Evolutionary conservation across 140 eudicot species (phyloP).

Genomic region (Oenanthe javanica): DNA sequence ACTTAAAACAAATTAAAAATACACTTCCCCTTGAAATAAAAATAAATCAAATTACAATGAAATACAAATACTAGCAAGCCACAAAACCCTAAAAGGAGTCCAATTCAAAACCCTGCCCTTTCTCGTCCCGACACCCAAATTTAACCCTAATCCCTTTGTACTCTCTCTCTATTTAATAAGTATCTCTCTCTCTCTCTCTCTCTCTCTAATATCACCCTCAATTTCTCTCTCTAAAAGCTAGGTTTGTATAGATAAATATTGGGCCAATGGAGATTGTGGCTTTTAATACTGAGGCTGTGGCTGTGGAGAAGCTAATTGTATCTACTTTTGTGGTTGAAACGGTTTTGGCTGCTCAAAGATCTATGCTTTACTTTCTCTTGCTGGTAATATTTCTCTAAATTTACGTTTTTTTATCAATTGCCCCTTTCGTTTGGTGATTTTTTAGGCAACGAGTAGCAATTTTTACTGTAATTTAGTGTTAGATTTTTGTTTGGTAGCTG

Average conservation of each 20-base stretch:
- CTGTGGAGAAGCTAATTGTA: constrained; percentile 22
- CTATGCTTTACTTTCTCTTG: constrained; percentile 46
- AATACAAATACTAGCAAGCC: too few relatives aligned
- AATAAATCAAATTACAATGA: neutral
- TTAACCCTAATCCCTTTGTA: constrained; percentile 11
- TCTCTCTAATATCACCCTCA: neutral
- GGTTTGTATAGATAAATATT: neutral
- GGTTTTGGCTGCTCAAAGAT: constrained; percentile 54
- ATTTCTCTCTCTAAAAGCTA: neutral
- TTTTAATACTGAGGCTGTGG: constrained; percentile 9
- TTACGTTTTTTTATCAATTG: constrained; percentile 7
- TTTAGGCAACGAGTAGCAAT: constrained; percentile 43
- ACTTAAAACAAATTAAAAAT: too few relatives aligned
- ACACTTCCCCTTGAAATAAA: too few relatives aligned
- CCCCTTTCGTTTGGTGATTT: constrained; percentile 23
- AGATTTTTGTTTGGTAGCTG: neutral
- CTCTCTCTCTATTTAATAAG: too few relatives aligned
- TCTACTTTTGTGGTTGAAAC: constrained; percentile 24
- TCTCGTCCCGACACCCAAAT: constrained; percentile 13
- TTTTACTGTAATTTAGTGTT: constrained; percentile 16
- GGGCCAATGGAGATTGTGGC: constrained; percentile 29
- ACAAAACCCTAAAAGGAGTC: constrained; percentile 31
- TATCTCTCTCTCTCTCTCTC: too few relatives aligned
- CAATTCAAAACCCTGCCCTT: constrained; percentile 31
- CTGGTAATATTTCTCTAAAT: constrained; percentile 36